These are phyloP conservation scores for Globisporangium splendens DNA, from an alignment of 352 stramenopile species.

Conservation along the genomic window DNA sequence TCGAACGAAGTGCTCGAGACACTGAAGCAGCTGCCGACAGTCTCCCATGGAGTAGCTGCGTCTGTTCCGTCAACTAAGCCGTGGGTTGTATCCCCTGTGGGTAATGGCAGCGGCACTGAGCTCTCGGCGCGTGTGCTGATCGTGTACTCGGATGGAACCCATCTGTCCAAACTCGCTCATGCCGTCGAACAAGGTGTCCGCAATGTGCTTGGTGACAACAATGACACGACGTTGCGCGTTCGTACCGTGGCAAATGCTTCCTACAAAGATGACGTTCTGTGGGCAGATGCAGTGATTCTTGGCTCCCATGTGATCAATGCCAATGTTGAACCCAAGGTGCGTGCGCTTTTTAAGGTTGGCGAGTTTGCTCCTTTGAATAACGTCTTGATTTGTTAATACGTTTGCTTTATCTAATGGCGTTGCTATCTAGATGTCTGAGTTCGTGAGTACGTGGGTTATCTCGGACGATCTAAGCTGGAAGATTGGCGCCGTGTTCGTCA, in stretches of 20 bases:
- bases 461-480: conserved; percentile 76
- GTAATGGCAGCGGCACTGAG: not conserved
- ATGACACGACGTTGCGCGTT: conserved; percentile 40
- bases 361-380: not conserved
- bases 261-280: conserved; percentile 78
- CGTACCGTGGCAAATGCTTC: conserved; percentile 56
- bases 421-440: conserved; percentile 48
- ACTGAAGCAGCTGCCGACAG: conserved; percentile 25
- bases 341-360: conserved; percentile 1
- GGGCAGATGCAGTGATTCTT: conserved; percentile 82
- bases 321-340: conserved; percentile 83
- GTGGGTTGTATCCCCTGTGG: not conserved
- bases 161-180: conserved; percentile 65
- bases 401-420: not conserved
- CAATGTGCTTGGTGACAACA: conserved; percentile 32
- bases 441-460: conserved; percentile 72
- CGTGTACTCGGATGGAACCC: conserved; percentile 64
- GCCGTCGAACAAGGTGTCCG: conserved; percentile 55
- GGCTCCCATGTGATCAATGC: conserved; percentile 84
- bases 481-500: conserved; percentile 84
- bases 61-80: not conserved
- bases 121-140: conserved; percentile 53
- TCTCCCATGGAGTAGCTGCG: not conserved
- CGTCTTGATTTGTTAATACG: not conserved
- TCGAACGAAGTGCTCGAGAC: conserved; percentile 31